Base-by-base conservation (phyloP, 2,329 filamentous ascomycete genomes). In the Aspergillus brasiliensis region DNA sequence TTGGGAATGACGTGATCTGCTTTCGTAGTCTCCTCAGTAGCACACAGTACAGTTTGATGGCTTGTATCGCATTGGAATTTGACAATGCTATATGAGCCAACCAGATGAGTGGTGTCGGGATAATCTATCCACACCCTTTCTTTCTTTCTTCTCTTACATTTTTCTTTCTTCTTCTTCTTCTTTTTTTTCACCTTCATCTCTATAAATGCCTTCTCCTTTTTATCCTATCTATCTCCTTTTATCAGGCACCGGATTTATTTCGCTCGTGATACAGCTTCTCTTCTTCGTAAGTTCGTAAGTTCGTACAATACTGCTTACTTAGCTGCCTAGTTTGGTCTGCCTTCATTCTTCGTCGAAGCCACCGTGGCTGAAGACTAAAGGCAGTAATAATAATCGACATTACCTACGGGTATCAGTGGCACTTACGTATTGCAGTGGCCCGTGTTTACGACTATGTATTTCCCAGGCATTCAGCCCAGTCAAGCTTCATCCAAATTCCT, bases 351-450 rank as follows among this genome's bases (percentile, higher is more conserved):
- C 47, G 46, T 57, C 56, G 34, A 64, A 64, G 63, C 62, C 63
- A 65, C 63, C 48, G 63, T 65, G 63, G 62, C 63, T 64, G 63
- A 56, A 60, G 34, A 38, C 28, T 48, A 63, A 23, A 23, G 23
- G 28, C 21, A 47, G n/a, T 8, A 17, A 27, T 19, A 31, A 28
- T 31, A 31, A 27, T 17, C 27, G 11, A 28, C n/a, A 10, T 27
- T 25, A 25, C 44, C 21, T n/a, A 19, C n/a, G 38, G 15, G 23
- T 27, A 48, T 17, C 3, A 25, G 23, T 28, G 15, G 23, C 23
- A 31, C 46, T 31, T 49, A 49, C 46, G 46, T 49, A 49, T 49
- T 49, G 8, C 31, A 13, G 25, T 49, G 46, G 25, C 25, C 25
- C 23, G 44, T 27, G 23, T 28, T 49, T 49, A 49, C 27, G 25